Evolutionary conservation across 1,284 basidiomycete species (phyloP).

Genomic region (Puccinia triticina): DNA sequence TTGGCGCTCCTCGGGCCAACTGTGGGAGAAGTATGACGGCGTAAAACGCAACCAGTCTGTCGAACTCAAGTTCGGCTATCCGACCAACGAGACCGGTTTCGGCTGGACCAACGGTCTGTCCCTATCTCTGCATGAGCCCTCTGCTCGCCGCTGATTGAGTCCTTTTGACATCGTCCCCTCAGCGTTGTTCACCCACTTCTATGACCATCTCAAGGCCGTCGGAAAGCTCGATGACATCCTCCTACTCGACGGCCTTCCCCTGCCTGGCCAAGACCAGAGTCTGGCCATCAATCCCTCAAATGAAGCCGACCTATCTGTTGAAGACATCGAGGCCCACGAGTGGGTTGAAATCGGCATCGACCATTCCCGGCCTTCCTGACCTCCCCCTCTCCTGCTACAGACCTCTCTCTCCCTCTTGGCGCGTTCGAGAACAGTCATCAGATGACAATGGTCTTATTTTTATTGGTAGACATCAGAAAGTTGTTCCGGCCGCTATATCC

Average conservation of each 20-base stretch:
- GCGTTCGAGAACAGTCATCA: too few relatives aligned
- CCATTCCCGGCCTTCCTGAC: not conserved
- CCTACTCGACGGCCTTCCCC: slow-evolving; percentile 11
- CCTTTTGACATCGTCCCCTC: not conserved
- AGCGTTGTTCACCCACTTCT: slow-evolving; percentile 40
- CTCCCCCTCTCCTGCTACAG: not conserved
- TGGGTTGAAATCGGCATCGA: not conserved
- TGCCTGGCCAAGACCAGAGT: not conserved
- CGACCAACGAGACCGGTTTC: slow-evolving; percentile 43
- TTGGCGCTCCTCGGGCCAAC: slow-evolving; percentile 18
- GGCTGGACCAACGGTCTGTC: slow-evolving; percentile 48
- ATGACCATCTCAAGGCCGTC: slow-evolving; percentile 16
- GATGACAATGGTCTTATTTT: too few relatives aligned
- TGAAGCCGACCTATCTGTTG: not conserved
- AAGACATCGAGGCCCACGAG: not conserved
- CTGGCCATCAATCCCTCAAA: not conserved
- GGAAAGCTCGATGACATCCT: slow-evolving; percentile 32
- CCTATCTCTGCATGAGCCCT: not conserved
- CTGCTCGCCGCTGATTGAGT: not conserved
- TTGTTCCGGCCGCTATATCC: too few relatives aligned
- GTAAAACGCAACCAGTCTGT: slow-evolving; percentile 26
- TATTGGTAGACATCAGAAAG: too few relatives aligned
- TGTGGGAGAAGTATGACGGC: slow-evolving; percentile 49
- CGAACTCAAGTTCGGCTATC: slow-evolving; percentile 44
- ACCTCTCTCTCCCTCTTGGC: too few relatives aligned